Evolutionary conservation across 1,139 yeast species (phyloP), one percentile per base, ranked within the genome.

Genomic region (Zhuliangozyma blackwelliae): DNA sequence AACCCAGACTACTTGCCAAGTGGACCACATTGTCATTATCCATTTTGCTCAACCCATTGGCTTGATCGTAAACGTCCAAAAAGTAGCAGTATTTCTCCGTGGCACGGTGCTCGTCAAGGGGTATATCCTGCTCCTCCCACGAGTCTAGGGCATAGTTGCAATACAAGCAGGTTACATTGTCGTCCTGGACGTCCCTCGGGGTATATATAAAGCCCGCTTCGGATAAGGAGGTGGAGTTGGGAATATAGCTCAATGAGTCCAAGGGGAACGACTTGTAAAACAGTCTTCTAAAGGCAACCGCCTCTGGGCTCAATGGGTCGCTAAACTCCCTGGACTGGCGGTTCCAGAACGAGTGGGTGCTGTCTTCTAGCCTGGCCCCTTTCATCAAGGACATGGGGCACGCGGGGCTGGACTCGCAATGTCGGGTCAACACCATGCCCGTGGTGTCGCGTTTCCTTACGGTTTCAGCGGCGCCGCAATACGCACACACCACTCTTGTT

Each of bases 51-150:
- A 16, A 16, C 16, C 22, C 22, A 30, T 31, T 30, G 2, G 8
- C 31, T 2, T 21, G 27, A 2, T 35, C 23, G 36, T 33, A 41
- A n/a, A 25, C 22, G 11, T 50, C 54, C 26, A 65, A 43, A 37
- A 78, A 75, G 48, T 71, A 72, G 49, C 94, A 85, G 20, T 48
- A 53, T 2, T 57, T 60, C 0, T 68, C 65, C 7, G 65, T 59
- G 42, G 79, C 62, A 27, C 59, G 57, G 50, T 80, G 87, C 38
- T 76, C 85, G 4, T 47, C 57, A 23, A 72, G 44, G 0, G 94
- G 94, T 42, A 75, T 79, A 57, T 87, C 95, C 3, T 65, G 66
- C 1, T 61, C 57, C 44, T 77, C 87, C 95, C 95, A 87, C 5
- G 79, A 81, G 45, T 81, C 87, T 16, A 87, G 63, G 1, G 80